Base-by-base conservation (phyloP, 768 basidiomycete species). In the Tremella mesenterica region DNA sequence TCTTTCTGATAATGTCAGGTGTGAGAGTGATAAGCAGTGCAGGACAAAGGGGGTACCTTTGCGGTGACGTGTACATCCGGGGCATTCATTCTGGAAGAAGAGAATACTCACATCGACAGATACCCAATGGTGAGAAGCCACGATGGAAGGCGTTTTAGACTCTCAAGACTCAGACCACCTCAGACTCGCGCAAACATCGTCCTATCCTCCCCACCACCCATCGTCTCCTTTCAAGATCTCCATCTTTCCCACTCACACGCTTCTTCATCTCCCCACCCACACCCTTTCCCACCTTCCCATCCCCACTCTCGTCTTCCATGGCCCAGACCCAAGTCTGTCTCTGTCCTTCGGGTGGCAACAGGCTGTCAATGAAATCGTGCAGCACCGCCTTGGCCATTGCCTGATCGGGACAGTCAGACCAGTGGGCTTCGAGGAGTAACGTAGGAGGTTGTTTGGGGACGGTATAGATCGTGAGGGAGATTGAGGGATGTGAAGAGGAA, bases 341-440 rank as follows among this genome's bases (percentile, higher is more conserved):
- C 38, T 18, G 38, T n/a, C 38, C 38, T 5, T 41, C 38, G n/a
- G 38, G 38, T n/a, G n/a, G 38, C n/a, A n/a, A 41, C 38, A 41
- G 38, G n/a, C 38, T 23, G 38, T 23, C 14, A n/a, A 41, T n/a
- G 14, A 41, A 41, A 23, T 41, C 38, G n/a, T 23, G 38, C n/a
- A 41, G 38, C n/a, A 41, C 38, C 4, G 38, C n/a, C 38, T 41
- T 23, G 38, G 38, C 38, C 38, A 41, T 23, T 18, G n/a, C 23
- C 4, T n/a, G 38, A 16, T 41, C 30, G 9, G 30, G 28, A 10
- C 33, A 39, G 10, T 26, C 38, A 7, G 20, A 18, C 20, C 49
- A 57, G 33, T 69, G 61, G 3, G 51, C 64, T 55, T 65, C 61
- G 1, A 69, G 48, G 47, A 63, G 57, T 25, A 69, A 58, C 9